These are phyloP conservation scores for Zygotorulaspora mrakii DNA, from an alignment of 1,139 yeast species.

Conservation along the genomic window DNA sequence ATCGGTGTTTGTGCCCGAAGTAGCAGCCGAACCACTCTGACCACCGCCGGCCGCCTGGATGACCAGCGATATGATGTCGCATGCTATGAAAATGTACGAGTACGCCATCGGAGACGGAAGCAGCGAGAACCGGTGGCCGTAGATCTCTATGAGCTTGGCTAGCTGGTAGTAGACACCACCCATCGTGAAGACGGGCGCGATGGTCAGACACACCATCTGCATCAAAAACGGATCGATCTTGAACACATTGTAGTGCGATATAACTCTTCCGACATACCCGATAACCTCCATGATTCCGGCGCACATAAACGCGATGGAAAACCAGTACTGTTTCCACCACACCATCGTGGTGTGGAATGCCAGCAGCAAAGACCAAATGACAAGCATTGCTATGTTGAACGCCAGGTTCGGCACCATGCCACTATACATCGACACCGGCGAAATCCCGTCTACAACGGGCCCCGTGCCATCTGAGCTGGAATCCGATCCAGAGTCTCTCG, in stretches of 20 bases:
- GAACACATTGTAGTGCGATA: conserved; percentile 42
- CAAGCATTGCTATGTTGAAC: conserved; percentile 47
- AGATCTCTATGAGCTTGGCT: conserved; percentile 68
- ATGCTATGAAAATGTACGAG: conserved; percentile 60
- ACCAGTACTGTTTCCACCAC: conserved; percentile 69
- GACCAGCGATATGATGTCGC: conserved; percentile 65
- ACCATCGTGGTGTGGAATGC: conserved; percentile 43
- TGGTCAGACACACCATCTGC: conserved; percentile 67
- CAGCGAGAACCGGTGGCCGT: conserved; percentile 58
- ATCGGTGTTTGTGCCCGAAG: conserved; percentile 37
- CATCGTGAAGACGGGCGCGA: conserved; percentile 87
- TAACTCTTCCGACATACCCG: conserved; percentile 67
- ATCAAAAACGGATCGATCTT: conserved; percentile 48
- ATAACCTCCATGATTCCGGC: conserved; percentile 62
- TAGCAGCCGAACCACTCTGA: conserved; percentile 53
- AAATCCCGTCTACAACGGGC: conserved; percentile 7
- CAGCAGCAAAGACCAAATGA: conserved; percentile 46
- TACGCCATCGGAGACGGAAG: conserved; percentile 69
- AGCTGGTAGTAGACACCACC: conserved; percentile 79
- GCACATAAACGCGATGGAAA: conserved; percentile 54
- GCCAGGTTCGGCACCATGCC: conserved; percentile 33
- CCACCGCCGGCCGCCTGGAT: conserved; percentile 84
- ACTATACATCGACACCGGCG: conserved; percentile 21
- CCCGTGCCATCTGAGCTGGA: conserved; percentile 1
- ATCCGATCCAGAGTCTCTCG: not conserved